phyloP scores from a whole-genome alignment of 768 basidiomycete species.

The Rhodosporidiobolus odoratus region DNA sequence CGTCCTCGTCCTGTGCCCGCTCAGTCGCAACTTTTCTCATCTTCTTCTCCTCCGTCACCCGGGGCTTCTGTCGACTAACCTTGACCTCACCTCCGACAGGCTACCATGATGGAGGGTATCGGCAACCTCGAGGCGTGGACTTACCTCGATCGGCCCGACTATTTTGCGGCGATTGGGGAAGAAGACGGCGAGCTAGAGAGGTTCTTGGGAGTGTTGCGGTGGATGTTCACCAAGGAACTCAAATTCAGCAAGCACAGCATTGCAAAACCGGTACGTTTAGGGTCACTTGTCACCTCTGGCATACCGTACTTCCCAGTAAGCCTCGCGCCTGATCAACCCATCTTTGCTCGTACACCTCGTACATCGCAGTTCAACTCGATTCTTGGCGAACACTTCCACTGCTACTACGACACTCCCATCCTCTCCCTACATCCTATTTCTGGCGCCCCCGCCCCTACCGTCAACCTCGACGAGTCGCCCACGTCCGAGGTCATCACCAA shows the following conservation, averaged over 20 bases:
- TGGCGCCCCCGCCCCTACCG: constrained; percentile 42
- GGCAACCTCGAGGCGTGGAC: constrained; percentile 40
- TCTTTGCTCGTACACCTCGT: constrained; percentile 4
- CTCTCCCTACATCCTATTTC: constrained; percentile 44
- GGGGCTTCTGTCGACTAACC: too few relatives aligned
- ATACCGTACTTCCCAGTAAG: neutral
- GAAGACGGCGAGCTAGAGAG: constrained; percentile 59
- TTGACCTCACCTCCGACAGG: neutral
- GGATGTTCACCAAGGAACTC: constrained; percentile 36
- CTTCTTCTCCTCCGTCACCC: neutral
- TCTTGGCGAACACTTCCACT: constrained; percentile 49
- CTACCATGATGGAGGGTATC: constrained; percentile 28
- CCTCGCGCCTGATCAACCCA: neutral
- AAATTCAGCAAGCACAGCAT: constrained; percentile 53
- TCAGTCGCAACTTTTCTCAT: too few relatives aligned
- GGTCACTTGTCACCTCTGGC: too few relatives aligned
- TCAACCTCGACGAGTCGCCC: constrained; percentile 44
- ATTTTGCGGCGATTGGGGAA: constrained; percentile 38
- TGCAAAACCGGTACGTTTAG: constrained; percentile 55
- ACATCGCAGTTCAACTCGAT: constrained; percentile 46
- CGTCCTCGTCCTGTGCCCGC: neutral
- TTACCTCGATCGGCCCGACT: constrained; percentile 41
- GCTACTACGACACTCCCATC: constrained; percentile 47
- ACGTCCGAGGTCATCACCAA: constrained; percentile 21
- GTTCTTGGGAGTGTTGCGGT: constrained; percentile 80